Conservation (phyloP, 805 yeast genomes). For the Diddensiella santjacobensis region DNA sequence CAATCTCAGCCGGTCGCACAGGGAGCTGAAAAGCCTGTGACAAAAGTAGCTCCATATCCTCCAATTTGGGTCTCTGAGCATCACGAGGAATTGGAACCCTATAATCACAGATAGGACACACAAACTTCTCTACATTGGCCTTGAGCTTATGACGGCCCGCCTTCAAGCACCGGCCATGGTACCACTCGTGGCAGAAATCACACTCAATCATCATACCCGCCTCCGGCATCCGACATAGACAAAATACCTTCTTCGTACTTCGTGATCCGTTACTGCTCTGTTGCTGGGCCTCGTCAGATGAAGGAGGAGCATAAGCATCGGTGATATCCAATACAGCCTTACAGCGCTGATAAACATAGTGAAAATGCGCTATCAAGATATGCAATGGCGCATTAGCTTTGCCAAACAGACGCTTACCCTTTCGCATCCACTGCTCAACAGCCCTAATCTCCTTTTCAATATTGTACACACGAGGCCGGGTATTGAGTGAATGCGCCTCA, state of each 20-base stretch:
- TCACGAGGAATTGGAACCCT: constrained; percentile 33
- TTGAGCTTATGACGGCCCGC: constrained; percentile 25
- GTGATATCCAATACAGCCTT: constrained; percentile 13
- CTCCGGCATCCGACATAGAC: constrained; percentile 51
- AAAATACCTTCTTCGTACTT: constrained; percentile 37
- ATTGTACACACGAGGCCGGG: constrained; percentile 18
- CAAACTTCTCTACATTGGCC: constrained; percentile 38
- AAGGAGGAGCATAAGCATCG: constrained; percentile 23
- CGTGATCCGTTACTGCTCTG: constrained; percentile 18
- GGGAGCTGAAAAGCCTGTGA: constrained; percentile 31
- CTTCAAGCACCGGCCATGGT: constrained; percentile 79
- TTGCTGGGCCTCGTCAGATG: constrained; percentile 32
- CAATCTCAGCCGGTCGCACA: constrained; percentile 36
- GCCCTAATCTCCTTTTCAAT: constrained; percentile 26
- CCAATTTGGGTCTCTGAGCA: constrained; percentile 34
- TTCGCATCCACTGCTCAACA: constrained; percentile 39
- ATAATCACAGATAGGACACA: constrained; percentile 55
- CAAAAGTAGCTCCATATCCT: constrained; percentile 31
- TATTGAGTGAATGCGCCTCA: constrained; percentile 20
- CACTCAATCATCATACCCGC: constrained; percentile 89
- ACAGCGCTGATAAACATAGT: constrained; percentile 23
- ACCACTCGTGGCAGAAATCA: constrained; percentile 88
- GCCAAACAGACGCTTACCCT: constrained; percentile 35
- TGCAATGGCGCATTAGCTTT: constrained; percentile 35
- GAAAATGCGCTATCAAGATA: constrained; percentile 30